Evolutionary conservation across 2,329 filamentous ascomycete genomes (phyloP).

Genomic region (Fusarium sp.): DNA sequence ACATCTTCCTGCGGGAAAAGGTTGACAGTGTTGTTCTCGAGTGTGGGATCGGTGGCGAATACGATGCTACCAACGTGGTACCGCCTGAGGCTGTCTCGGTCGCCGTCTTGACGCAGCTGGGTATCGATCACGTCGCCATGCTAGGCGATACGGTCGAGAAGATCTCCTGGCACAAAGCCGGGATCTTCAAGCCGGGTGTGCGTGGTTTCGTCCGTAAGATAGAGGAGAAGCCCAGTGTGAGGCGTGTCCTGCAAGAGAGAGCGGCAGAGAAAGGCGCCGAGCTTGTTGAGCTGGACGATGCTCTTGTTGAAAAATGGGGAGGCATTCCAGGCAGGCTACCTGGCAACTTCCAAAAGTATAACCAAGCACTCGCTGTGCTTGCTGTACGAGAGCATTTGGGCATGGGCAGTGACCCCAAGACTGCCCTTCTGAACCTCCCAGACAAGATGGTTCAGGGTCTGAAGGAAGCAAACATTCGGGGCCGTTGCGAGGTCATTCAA

Average conservation of each 20-base stretch:
- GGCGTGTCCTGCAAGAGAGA: slow-evolving; percentile 65
- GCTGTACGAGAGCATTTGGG: slow-evolving; percentile 66
- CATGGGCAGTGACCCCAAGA: slow-evolving; percentile 34
- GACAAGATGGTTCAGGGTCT: slow-evolving; percentile 68
- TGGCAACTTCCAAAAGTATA: slow-evolving; percentile 64
- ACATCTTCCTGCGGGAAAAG: slow-evolving; percentile 78
- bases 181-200: slow-evolving; percentile 75
- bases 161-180: slow-evolving; percentile 91
- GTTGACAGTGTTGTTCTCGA: slow-evolving; percentile 84
- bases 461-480: slow-evolving; percentile 71
- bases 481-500: slow-evolving; percentile 75
- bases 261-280: slow-evolving; percentile 62
- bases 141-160: slow-evolving; percentile 79
- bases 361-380: slow-evolving; percentile 64
- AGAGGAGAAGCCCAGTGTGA: slow-evolving; percentile 48
- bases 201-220: slow-evolving; percentile 48
- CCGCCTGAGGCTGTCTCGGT: slow-evolving; percentile 67
- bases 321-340: slow-evolving; percentile 54
- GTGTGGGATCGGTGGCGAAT: slow-evolving; percentile 92
- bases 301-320: slow-evolving; percentile 52
- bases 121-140: slow-evolving; percentile 84
- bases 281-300: slow-evolving; percentile 54
- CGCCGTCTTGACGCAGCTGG: slow-evolving; percentile 78
- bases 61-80: slow-evolving; percentile 90
- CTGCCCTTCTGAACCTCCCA: slow-evolving; percentile 41